Base-by-base conservation (phyloP, 768 basidiomycete species). In the Rhizopogon rudus region DNA sequence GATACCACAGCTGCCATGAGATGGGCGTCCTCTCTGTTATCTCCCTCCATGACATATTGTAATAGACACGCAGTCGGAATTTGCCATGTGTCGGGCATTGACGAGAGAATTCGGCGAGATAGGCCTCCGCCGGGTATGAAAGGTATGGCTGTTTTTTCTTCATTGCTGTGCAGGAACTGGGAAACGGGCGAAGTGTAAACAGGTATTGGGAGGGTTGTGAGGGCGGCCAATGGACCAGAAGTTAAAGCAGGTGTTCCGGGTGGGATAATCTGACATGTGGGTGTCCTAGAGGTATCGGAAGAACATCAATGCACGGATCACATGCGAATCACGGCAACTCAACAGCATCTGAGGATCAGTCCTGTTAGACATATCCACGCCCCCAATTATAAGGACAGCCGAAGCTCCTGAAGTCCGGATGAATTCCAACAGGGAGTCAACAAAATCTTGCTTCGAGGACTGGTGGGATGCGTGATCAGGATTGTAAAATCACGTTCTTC, bases 71-170 rank as follows among this genome's bases (percentile, higher is more conserved):
- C 81, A 1, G 77, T 80, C 22, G 86, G 84, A 41, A 80, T 75
- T 17, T 73, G 61, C 77, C 80, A 82, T 40, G 67, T 61, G 40
- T 65, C 39, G 0, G 83, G 77, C 25, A 91, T 63, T 6, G 86
- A 78, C 2, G 76, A 75, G 6, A 93, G 71, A 44, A 93, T 73
- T 28, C 87, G 78, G 41, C 82, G 77, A 0, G 87, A 83, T 29
- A 93, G 71, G 2, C 91, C 91, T 35, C 87, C 87, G 14, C 88
- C 87, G 0, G 91, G 90, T 29, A 92, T 85, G 70, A 90, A 87
- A 33, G 90, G 88, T 16, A 83, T 75, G 20, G 67, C 65, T 44
- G 65, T 56, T 17, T 71, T 64, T 14, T 65, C 51, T 17, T 58
- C 61, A 42, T 67, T 65, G 5, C 60, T 57, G 48, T 57, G 58